Evolutionary conservation across 2,329 filamentous ascomycete genomes (phyloP), one percentile per base, ranked within the genome.

Genomic region (Fusarium armeniacum): DNA sequence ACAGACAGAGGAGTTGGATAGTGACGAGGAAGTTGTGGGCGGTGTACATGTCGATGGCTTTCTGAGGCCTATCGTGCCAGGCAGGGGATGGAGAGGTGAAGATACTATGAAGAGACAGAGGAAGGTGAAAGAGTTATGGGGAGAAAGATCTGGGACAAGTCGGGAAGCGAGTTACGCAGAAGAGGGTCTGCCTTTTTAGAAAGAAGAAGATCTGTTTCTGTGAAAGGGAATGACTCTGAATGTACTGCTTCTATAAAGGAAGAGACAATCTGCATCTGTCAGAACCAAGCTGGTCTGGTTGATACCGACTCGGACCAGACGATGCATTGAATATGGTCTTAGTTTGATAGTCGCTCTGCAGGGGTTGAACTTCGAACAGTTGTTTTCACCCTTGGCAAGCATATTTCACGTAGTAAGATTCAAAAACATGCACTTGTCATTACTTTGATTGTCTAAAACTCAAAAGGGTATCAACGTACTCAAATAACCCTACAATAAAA

Each of bases 31-130:
- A 72, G 85, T 88, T 72, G 70, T 83, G 11, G 90, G 89, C 1
- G 90, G 83, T 0, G 87, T 92, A 22, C 90, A 92, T 71, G 84
- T 88, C 2, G 90, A 93, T 76, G 88, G 90, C 0, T 93, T 91
- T 73, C 70, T 93, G 71, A 81, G 83, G 73, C 84, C 86, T 6
- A 83, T 92, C 54, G 79, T 81, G 60, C 77, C 81, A 1, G 79
- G 82, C 9, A 78, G 74, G 44, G 86, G 85, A 0, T 88, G 85
- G 86, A 77, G 83, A 41, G 81, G 76, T 3, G 78, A 76, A 35
- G 81, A 83, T 35, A 58, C 62, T 5, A 59, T 55, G 2, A 60
- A 52, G 4, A 52, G 49, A 40, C 36, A 65, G 47, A 74, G 77
- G 50, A 79, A 73, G 72, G 73, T 75, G 44, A 79, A 73, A 70